phyloP scores from a whole-genome alignment of 306 rosid species.

The Gleditsia sinensis region DNA sequence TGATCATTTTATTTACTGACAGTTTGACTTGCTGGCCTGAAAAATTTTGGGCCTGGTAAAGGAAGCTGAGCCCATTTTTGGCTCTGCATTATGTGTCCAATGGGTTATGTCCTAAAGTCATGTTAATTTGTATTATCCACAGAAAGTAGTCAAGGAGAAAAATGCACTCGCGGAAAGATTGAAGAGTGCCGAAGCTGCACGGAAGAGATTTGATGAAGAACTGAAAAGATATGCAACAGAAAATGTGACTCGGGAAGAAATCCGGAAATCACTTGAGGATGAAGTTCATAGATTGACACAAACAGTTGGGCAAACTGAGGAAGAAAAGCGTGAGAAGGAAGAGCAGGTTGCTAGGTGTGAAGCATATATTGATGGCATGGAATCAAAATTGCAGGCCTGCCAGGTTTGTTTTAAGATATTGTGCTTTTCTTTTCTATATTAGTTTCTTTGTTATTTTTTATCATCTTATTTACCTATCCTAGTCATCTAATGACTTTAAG shows the following conservation, averaged over 20 bases:
- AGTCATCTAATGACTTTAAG: constrained; percentile 9
- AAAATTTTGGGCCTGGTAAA: constrained; percentile 6
- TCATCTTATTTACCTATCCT: not conserved
- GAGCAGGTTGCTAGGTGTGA: constrained; percentile 97
- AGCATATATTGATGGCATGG: constrained; percentile 97
- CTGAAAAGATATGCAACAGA: constrained; percentile 90
- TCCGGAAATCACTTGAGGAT: constrained; percentile 92
- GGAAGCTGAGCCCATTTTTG: constrained; percentile 10
- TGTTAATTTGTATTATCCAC: constrained; percentile 43
- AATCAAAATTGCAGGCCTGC: constrained; percentile 94
- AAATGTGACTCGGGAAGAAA: constrained; percentile 90
- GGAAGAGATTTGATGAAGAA: constrained; percentile 97
- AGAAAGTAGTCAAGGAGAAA: constrained; percentile 97
- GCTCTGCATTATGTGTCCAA: constrained; percentile 18
- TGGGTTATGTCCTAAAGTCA: not conserved
- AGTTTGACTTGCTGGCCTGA: not conserved
- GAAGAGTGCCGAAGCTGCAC: constrained; percentile 92
- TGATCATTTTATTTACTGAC: not conserved
- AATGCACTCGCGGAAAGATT: constrained; percentile 93
- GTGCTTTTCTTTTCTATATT: not conserved
- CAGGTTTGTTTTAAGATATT: constrained; percentile 65
- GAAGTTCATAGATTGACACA: constrained; percentile 90
- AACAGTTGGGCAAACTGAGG: constrained; percentile 97
- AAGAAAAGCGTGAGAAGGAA: constrained; percentile 96
- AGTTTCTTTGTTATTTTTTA: not conserved